Evolutionary conservation across 257 asterid genomes (phyloP).

Genomic region (Solanum arcanum): DNA sequence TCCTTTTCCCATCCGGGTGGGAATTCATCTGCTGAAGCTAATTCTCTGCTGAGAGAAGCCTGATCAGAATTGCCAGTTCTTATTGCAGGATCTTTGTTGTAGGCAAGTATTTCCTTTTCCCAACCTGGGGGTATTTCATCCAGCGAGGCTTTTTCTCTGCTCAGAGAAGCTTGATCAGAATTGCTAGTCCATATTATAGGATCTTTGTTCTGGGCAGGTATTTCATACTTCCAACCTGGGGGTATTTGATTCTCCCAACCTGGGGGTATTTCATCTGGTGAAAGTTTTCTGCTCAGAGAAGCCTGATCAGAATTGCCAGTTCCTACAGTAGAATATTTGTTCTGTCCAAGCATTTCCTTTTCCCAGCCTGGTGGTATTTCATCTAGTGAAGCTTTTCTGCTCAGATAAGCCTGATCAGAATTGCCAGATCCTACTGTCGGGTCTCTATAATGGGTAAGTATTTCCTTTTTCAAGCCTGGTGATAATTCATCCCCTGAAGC

Average conservation of each 20-base stretch:
- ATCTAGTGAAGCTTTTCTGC: neutral
- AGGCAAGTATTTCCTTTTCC: neutral
- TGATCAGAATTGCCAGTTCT: neutral
- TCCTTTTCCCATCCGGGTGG: constrained; percentile 15
- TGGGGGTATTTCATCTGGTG: neutral
- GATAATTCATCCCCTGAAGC: neutral
- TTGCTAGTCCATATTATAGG: neutral
- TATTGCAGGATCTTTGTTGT: neutral
- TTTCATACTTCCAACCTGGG: neutral
- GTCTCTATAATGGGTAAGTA: neutral
- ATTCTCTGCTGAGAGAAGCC: neutral
- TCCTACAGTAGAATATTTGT: neutral
- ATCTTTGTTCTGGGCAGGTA: neutral
- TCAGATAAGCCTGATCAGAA: neutral
- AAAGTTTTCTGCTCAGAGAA: neutral
- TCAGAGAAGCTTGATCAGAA: neutral
- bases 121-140: neutral
- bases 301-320: neutral
- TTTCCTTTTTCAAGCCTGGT: neutral
- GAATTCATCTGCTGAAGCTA: neutral
- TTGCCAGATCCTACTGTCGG: neutral
- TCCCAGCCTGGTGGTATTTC: neutral
- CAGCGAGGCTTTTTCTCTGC: neutral
- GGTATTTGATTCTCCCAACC: neutral
- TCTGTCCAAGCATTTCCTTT: neutral